Evolutionary conservation across 2,329 filamentous ascomycete species (phyloP).

Genomic region (Fusarium luffae): DNA sequence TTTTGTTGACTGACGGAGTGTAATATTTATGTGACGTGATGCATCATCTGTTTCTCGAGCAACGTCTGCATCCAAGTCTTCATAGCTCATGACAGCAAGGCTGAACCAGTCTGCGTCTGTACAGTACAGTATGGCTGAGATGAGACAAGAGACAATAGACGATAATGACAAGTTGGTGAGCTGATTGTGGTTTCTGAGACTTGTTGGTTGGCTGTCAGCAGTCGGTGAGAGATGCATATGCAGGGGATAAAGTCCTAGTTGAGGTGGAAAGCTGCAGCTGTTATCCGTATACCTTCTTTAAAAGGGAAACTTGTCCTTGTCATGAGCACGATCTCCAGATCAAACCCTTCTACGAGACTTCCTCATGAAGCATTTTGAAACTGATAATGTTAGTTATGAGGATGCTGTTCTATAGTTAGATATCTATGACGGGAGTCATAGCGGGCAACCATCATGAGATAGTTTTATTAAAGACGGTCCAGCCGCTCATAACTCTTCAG

Average conservation of each 20-base stretch:
- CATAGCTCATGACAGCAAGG: conserved; percentile 9
- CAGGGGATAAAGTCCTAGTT: conserved; percentile 10
- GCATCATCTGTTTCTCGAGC: conserved; percentile 32
- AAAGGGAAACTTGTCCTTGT: conserved; percentile 22
- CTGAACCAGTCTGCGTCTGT: conserved; percentile 4
- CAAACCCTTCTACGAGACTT: background rate
- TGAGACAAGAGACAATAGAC: conserved; percentile 4
- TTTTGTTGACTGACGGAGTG: background rate
- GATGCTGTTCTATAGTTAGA: background rate
- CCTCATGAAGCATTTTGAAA: background rate
- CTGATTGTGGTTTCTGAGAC: conserved; percentile 31
- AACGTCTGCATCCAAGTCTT: conserved; percentile 13
- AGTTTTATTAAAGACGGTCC: background rate
- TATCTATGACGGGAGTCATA: conserved; percentile 28
- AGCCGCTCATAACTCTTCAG: background rate
- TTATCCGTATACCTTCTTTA: conserved; percentile 9
- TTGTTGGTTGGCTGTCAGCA: conserved; percentile 38
- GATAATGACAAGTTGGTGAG: conserved; percentile 30
- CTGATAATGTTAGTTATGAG: background rate
- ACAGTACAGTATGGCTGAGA: conserved; percentile 4
- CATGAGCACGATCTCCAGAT: conserved; percentile 8
- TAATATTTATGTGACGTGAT: conserved; percentile 31
- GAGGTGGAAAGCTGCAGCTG: conserved; percentile 7
- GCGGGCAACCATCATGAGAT: conserved; percentile 23
- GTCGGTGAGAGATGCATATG: conserved; percentile 25